Evolutionary conservation across 2,329 filamentous ascomycete genomes (phyloP), one percentile per base, ranked within the genome.

Genomic region (Clathrospora elynae): DNA sequence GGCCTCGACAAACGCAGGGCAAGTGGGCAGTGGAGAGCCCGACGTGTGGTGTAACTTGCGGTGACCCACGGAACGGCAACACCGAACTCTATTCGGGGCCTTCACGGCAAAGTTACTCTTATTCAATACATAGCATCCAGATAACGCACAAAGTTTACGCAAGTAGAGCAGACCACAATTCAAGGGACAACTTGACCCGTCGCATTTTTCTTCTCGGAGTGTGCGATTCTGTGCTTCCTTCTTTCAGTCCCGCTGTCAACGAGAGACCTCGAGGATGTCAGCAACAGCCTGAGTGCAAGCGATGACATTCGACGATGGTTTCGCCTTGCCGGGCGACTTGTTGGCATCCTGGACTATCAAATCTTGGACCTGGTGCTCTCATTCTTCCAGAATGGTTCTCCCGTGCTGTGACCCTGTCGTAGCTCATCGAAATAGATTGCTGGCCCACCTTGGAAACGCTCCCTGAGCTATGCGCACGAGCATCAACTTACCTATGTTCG

Each of bases 361-460:
- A 36, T 50, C 29, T 45, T 42, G 46, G 38, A 42, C 46, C 45
- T 33, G 43, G 51, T n/a, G 48, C 44, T 49, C 44, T 57, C 51
- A 59, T 62, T 54, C 35, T 66, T 64, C 62, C 55, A 65, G 59
- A 64, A 66, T 22, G 20, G 45, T 65, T 66, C 60, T 62, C 52
- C 53, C 58, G 59, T 51, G 37, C 51, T 47, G 35, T 34, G 28
- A 33, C 53, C 49, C 50, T 44, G 52, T 59, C 48, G 50, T 40
- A 49, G 38, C 47, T 56, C 58, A 59, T 60, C 53, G 51, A 51
- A 58, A 53, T 62, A 66, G 52, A 67, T 63, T 66, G 46, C 53
- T 34, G 57, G 46, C 55, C 61, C 57, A 58, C 57, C 50, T 41
- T 47, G 42, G n/a, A n/a, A 51, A 43, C 41, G 39, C 38, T 46